These are phyloP conservation scores for Citrullus amarus DNA, from an alignment of 306 rosid genomes.

Conservation along the genomic window DNA sequence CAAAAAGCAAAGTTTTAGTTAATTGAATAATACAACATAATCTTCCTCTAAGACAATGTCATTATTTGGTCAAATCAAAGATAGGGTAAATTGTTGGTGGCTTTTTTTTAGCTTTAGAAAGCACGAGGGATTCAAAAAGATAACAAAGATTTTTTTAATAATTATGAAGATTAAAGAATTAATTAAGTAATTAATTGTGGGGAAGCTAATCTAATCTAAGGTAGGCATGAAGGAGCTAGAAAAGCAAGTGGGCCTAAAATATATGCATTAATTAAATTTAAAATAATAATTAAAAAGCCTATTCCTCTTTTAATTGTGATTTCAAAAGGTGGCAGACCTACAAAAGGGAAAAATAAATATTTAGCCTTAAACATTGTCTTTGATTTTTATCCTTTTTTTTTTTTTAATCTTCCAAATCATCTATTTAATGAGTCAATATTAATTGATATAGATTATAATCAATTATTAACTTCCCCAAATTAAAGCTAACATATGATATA, in stretches of 20 bases:
- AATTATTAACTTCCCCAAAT: background rate
- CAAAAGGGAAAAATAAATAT: background rate
- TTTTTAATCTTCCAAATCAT: background rate
- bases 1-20: background rate
- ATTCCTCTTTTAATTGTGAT: background rate
- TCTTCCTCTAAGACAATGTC: background rate
- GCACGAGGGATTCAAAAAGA: conserved; percentile 1
- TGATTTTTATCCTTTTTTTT: background rate
- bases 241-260: conserved; percentile 5
- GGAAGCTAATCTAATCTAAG: background rate
- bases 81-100: background rate
- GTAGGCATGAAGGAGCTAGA: background rate
- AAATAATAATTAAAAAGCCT: background rate
- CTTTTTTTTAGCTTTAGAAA: background rate
- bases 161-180: background rate
- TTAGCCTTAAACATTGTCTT: background rate
- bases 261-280: background rate
- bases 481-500: no score
- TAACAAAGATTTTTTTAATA: background rate
- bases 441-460: background rate
- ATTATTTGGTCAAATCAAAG: conserved; percentile 3
- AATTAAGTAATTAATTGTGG: background rate
- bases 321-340: background rate
- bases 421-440: background rate
- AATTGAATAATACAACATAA: background rate